phyloP scores from a whole-genome alignment of 1,284 basidiomycete species.

The Thecaphora thlaspeos region DNA sequence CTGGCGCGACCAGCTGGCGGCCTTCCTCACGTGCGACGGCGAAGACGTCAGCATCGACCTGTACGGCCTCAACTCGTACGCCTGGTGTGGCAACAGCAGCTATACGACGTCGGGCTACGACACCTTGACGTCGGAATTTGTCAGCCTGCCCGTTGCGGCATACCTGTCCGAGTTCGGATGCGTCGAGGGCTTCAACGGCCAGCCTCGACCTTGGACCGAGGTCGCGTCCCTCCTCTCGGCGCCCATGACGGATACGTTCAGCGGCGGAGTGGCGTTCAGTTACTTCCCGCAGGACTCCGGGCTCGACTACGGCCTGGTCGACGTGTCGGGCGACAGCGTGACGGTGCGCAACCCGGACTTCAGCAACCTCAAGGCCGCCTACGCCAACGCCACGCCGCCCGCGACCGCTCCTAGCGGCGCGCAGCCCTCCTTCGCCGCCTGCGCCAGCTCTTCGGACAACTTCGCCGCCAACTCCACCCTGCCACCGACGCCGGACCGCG shows the following conservation, averaged over 20 bases:
- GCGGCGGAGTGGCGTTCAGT: conserved; percentile 79
- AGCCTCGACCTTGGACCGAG: conserved; percentile 77
- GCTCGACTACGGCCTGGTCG: conserved; percentile 81
- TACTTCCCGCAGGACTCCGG: conserved; percentile 60
- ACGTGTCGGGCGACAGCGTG: conserved; percentile 68
- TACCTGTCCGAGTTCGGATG: conserved; percentile 87
- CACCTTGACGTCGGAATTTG: conserved; percentile 58
- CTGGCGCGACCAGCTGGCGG: conserved; percentile 66
- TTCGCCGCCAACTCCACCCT: conserved; percentile 70
- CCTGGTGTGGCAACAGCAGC: conserved; percentile 73
- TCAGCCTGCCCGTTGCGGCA: conserved; percentile 70
- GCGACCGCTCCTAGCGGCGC: conserved; percentile 66
- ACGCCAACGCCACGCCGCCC: conserved; percentile 65
- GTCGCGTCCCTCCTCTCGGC: conserved; percentile 70
- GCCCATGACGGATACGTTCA: conserved; percentile 76
- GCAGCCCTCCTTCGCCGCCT: conserved; percentile 66
- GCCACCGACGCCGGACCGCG: conserved; percentile 77
- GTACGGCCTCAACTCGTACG: conserved; percentile 64
- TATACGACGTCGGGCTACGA: conserved; percentile 64
- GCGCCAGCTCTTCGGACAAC: conserved; percentile 66
- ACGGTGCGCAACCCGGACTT: conserved; percentile 69
- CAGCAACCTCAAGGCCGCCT: conserved; percentile 67
- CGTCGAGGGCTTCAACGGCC: conserved; percentile 64
- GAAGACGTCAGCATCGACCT: conserved; percentile 73
- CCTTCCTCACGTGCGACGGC: conserved; percentile 78